Conservation (phyloP, 2,329 filamentous ascomycete species). For the Golovinomyces cichoracearum region DNA sequence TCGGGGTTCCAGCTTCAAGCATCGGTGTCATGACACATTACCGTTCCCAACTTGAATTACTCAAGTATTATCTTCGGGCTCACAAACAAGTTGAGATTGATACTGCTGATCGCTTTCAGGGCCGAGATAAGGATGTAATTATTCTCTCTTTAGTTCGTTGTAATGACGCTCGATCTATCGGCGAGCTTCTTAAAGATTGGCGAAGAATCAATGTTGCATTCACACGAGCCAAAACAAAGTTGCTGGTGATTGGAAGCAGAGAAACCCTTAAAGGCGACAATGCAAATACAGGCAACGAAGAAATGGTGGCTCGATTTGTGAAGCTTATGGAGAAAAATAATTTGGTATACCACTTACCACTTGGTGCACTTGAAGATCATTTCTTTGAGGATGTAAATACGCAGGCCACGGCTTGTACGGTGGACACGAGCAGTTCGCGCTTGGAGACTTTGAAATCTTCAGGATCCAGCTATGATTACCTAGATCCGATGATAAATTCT, state of each 20-base stretch:
- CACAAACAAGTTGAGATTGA: constrained; percentile 61
- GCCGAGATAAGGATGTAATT: constrained; percentile 80
- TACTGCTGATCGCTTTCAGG: constrained; percentile 90
- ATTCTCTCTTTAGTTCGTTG: constrained; percentile 68
- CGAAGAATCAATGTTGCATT: constrained; percentile 86
- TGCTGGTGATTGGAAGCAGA: constrained; percentile 65
- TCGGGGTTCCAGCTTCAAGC: constrained; percentile 46
- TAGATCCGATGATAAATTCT: constrained; percentile 3
- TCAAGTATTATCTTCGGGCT: constrained; percentile 44
- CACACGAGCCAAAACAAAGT: constrained; percentile 73
- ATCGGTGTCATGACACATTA: constrained; percentile 96
- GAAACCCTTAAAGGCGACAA: constrained; percentile 40
- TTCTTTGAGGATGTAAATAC: constrained; percentile 29
- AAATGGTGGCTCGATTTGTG: constrained; percentile 55
- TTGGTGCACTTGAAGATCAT: constrained; percentile 39
- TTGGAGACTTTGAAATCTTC: neutral
- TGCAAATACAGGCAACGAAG: constrained; percentile 36
- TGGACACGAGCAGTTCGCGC: constrained; percentile 4
- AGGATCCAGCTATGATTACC: neutral
- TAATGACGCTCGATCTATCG: constrained; percentile 61
- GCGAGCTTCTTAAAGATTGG: constrained; percentile 77
- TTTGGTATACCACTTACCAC: constrained; percentile 57
- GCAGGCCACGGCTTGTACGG: constrained; percentile 17
- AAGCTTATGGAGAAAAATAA: constrained; percentile 45
- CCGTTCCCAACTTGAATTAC: constrained; percentile 62